These are phyloP conservation scores for Dalechampia spathulata DNA, from an alignment of 441 rosid genomes.

Conservation along the genomic window DNA sequence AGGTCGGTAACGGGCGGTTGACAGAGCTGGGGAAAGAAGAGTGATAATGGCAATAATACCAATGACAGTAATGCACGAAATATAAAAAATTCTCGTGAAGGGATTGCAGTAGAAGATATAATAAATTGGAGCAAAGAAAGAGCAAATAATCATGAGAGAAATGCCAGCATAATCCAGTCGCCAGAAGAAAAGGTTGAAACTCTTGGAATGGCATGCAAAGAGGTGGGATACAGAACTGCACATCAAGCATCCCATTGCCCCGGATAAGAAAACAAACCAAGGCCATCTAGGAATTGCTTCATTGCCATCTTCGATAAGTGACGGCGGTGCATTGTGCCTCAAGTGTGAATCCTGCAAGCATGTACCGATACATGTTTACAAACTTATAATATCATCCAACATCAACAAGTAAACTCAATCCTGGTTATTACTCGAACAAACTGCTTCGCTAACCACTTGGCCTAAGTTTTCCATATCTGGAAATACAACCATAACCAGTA, in stretches of 20 bases:
- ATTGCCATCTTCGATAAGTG: conserved; percentile 16
- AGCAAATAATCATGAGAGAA: conserved; percentile 71
- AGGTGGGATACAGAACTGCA: conserved; percentile 92
- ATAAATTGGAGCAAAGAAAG: conserved; percentile 83
- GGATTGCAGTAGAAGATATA: conserved; percentile 74
- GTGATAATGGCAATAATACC: conserved; percentile 62
- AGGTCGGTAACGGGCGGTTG: conserved; percentile 47
- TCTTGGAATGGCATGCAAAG: conserved; percentile 77
- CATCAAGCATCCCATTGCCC: conserved; percentile 77
- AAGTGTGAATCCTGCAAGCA: conserved; percentile 45
- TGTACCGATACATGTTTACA: neutral
- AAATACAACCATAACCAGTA: no score
- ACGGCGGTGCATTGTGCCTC: conserved; percentile 23
- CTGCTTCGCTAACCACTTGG: no score
- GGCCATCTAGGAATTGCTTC: conserved; percentile 64
- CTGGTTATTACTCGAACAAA: no score
- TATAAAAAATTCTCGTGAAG: conserved; percentile 42
- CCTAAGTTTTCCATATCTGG: no score
- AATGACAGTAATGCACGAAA: conserved; percentile 49
- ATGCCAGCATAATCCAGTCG: conserved; percentile 92
- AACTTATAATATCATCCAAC: no score
- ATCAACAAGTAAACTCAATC: no score
- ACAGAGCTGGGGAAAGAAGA: conserved; percentile 59
- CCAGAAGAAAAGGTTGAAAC: conserved; percentile 80
- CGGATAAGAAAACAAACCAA: conserved; percentile 73